These are phyloP conservation scores for Aaosphaeria pasadenensis DNA, from an alignment of 2,329 filamentous ascomycete genomes.

Conservation along the genomic window DNA sequence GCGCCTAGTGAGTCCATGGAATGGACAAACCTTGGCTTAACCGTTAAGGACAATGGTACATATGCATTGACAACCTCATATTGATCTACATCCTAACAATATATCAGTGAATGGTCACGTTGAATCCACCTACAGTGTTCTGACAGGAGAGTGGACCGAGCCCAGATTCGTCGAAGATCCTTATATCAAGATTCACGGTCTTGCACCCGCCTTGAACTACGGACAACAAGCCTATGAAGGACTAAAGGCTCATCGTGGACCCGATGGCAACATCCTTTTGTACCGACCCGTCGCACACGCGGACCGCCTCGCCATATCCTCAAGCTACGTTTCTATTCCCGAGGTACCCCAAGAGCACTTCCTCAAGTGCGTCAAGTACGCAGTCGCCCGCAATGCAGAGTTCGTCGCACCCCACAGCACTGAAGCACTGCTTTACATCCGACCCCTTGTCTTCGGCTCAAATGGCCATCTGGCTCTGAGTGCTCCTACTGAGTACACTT, in stretches of 20 bases:
- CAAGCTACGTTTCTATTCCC: conserved; percentile 28
- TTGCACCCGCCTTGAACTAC: conserved; percentile 18
- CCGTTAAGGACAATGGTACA: conserved; percentile 2
- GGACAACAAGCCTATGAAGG: conserved; percentile 20
- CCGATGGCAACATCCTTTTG: conserved; percentile 22
- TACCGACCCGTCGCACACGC: conserved; percentile 33
- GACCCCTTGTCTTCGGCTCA: conserved; percentile 33
- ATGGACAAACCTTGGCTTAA: conserved; percentile 11
- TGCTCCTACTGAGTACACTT: conserved; percentile 20
- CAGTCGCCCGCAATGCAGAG: conserved; percentile 22
- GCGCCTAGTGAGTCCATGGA: conserved; percentile 9
- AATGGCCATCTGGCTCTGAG: conserved; percentile 18
- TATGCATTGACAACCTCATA: neutral
- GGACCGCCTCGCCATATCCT: conserved; percentile 24
- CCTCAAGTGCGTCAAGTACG: conserved; percentile 18
- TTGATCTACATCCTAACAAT: neutral
- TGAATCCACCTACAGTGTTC: conserved; percentile 9
- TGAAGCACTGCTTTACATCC: conserved; percentile 33
- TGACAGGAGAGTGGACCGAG: conserved; percentile 11
- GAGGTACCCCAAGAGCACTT: conserved; percentile 26
- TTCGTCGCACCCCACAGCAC: conserved; percentile 23
- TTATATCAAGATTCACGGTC: conserved; percentile 16
- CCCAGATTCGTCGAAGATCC: conserved; percentile 13
- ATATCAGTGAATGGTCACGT: conserved; percentile 16
- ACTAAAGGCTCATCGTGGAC: conserved; percentile 15